Conservation (phyloP, 768 basidiomycete genomes). For the Melanogaster broomeanus region DNA sequence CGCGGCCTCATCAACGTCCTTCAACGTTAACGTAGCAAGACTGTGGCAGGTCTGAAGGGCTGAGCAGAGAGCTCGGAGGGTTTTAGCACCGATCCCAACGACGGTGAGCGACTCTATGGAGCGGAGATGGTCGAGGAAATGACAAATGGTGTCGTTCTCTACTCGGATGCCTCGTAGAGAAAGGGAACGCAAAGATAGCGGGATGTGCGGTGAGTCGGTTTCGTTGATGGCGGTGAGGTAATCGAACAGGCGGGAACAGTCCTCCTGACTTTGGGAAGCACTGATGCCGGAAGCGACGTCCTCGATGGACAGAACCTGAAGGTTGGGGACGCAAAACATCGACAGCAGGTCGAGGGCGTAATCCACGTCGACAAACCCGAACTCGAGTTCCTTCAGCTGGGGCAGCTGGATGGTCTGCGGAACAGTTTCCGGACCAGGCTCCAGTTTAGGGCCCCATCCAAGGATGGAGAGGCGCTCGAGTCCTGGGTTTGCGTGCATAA, state of each 20-base stretch:
- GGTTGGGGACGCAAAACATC: conserved; percentile 38
- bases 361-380: conserved; percentile 46
- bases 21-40: conserved; percentile 14
- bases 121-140: conserved; percentile 5
- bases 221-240: conserved; percentile 26
- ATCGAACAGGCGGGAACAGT: conserved; percentile 40
- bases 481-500: conserved; percentile 40
- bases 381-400: conserved; percentile 34
- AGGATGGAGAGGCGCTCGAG: conserved; percentile 48
- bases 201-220: neutral
- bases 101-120: conserved; percentile 8
- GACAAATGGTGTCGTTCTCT: neutral
- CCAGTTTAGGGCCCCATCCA: conserved; percentile 53
- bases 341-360: conserved; percentile 42
- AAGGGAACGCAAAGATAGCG: conserved; percentile 10
- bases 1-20: conserved; percentile 4
- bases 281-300: conserved; percentile 45
- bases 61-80: conserved; percentile 6
- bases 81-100: conserved; percentile 2
- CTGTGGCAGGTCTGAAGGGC: neutral
- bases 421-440: neutral
- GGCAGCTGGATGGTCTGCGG: conserved; percentile 26
- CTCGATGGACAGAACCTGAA: conserved; percentile 44
- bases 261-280: conserved; percentile 35
- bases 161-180: conserved; percentile 11